Evolutionary conservation across 2,329 filamentous ascomycete genomes (phyloP), one percentile per base, ranked within the genome.

Genomic region (Pezicula rhizophila): DNA sequence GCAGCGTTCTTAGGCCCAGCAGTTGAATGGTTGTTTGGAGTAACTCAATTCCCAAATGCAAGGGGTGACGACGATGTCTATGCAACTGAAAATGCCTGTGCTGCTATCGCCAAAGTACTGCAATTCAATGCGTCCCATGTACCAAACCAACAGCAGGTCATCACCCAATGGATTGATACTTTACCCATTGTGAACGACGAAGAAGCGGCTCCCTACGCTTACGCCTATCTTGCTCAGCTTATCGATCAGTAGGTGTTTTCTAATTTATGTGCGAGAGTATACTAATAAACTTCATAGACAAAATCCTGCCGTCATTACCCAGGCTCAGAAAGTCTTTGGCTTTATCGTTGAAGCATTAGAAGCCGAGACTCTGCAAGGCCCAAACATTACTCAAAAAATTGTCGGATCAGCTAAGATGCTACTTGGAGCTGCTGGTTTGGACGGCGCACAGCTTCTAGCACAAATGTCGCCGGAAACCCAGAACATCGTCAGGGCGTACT

Each of bases 81-180:
- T 65, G 93, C 93, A 2, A 97, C 93, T 1, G 93, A 99, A 71
- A 99, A 99, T 64, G 92, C 92, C 6, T 96, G 89, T 59, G 92
- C 93, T 38, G 90, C 89, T 57, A 93, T 99, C 62, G 93, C 93
- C 33, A 99, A 99, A 77, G 92, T 99, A 46, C 75, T 99, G 56
- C 90, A 96, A 66, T 96, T 85, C 72, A 96, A 95, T 68, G 74
- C 82, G 20, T 76, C 76, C 57, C 87, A 87, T 64, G 84, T 99
- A 15, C 75, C 75, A 47, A 89, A 95, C 61, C 75, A 80, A 44
- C 84, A 93, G 62, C 79, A 86, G 34, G 77, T 96, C 23, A 82
- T 89, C 38, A 72, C 76, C n/a, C 85, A 87, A 64, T 99, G 93
- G 93, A 73, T 99, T 43, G 84, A 89, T 56, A 96, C 92, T 0